A percentile compares a stretch with the other conserved stretches of the same genome.
phyloP scores from a whole-genome alignment of 2,329 filamentous ascomycete species.

The Trichophyton verrucosum region DNA sequence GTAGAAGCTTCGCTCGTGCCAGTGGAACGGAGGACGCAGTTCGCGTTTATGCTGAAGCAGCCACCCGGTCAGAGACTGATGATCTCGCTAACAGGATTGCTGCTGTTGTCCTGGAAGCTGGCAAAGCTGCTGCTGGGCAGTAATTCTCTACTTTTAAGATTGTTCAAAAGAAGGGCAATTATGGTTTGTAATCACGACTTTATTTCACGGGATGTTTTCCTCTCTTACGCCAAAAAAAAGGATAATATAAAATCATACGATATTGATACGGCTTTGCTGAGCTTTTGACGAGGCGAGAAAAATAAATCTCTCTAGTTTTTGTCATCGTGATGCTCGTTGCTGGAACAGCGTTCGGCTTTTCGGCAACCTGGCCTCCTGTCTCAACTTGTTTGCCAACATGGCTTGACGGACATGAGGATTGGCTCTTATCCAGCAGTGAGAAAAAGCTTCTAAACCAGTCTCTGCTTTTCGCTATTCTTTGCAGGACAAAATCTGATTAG shows the following conservation, averaged over 20 bases:
- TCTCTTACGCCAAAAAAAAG: not conserved
- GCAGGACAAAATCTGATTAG: not conserved
- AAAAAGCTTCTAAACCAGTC: not conserved
- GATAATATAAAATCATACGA: not conserved
- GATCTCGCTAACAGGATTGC: slow-evolving; percentile 78
- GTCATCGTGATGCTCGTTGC: not conserved
- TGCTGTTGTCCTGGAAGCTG: slow-evolving; percentile 54
- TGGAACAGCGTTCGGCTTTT: slow-evolving; percentile 1
- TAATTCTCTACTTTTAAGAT: not conserved
- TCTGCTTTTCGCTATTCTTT: not conserved
- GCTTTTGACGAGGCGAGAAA: not conserved
- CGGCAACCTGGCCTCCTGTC: not conserved
- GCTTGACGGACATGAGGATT: not conserved
- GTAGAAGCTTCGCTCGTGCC: slow-evolving; percentile 79
- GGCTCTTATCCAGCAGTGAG: not conserved
- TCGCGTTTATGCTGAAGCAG: slow-evolving; percentile 89
- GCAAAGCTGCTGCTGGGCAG: slow-evolving; percentile 15
- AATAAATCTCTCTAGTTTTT: not conserved
- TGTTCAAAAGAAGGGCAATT: not conserved
- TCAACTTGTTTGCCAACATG: not conserved
- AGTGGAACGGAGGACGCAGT: slow-evolving; percentile 94
- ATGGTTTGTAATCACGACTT: slow-evolving; percentile 2
- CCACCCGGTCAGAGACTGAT: slow-evolving; percentile 76
- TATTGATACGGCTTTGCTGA: not conserved
- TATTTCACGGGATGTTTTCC: slow-evolving; percentile 1